Percentiles rank a stretch among this genome's conserved stretches.
Evolutionary conservation across 228 moss, liverwort and hornwort species (phyloP).

Genomic region (Sphagnum fallax): DNA sequence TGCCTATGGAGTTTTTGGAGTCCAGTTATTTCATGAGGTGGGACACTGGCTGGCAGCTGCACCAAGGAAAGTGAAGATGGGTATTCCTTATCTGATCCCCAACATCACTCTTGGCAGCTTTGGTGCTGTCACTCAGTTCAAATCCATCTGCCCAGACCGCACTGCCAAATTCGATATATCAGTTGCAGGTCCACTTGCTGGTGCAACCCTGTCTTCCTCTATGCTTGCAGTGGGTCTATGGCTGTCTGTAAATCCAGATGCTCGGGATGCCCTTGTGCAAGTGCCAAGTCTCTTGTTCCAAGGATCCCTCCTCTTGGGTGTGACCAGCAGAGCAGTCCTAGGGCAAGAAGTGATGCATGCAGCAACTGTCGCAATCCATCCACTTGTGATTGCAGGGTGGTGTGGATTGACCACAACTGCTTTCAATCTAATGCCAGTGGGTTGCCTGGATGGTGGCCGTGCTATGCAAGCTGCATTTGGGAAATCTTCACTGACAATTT

Average conservation of each 20-base stretch:
- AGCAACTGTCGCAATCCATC: constrained; percentile 78
- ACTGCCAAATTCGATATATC: constrained; percentile 90
- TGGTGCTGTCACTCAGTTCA: constrained; percentile 85
- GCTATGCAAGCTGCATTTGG: constrained; percentile 91
- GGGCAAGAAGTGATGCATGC: constrained; percentile 85
- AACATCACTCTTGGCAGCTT: constrained; percentile 96
- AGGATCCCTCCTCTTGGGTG: constrained; percentile 81
- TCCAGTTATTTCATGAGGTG: constrained; percentile 86
- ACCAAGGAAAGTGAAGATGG: constrained; percentile 80
- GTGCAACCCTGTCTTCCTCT: constrained; percentile 71
- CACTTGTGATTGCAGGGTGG: constrained; percentile 94
- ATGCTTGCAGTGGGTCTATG: constrained; percentile 84
- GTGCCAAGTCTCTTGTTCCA: constrained; percentile 89
- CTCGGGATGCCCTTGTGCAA: constrained; percentile 74
- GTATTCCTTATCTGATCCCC: constrained; percentile 86
- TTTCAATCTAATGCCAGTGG: constrained; percentile 91
- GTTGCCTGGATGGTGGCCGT: constrained; percentile 89
- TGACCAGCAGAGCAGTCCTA: constrained; percentile 58
- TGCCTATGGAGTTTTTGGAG: constrained; percentile 95
- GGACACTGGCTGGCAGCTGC: constrained; percentile 88
- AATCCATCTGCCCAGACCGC: constrained; percentile 74
- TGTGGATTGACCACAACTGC: constrained; percentile 96
- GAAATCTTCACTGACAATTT: constrained; percentile 63
- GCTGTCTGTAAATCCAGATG: constrained; percentile 70
- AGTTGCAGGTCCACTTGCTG: constrained; percentile 82